These are phyloP conservation scores for Pachysandra terminalis DNA, from an alignment of 164 flowering plant genomes.

Conservation along the genomic window DNA sequence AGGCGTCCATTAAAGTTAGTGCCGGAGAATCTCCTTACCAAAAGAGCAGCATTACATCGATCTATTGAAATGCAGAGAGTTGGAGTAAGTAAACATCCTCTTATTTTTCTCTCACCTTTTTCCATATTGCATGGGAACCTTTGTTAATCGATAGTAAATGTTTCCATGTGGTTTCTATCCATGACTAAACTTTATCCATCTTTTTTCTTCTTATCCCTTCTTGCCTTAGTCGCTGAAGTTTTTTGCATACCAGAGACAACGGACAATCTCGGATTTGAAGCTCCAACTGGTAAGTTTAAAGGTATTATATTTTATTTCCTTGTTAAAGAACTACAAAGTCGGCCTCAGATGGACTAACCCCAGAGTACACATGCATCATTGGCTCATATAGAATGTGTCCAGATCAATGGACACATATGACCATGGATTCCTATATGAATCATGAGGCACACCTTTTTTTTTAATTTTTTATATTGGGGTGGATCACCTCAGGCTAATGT, in stretches of 20 bases:
- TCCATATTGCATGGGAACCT: neutral
- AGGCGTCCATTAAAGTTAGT: constrained; percentile 49
- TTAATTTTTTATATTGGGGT: too few species aligned
- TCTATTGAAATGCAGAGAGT: constrained; percentile 82
- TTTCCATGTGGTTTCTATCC: neutral
- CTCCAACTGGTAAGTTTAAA: constrained; percentile 48
- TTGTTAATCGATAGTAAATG: neutral
- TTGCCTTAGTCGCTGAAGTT: constrained; percentile 64
- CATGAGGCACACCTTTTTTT: neutral
- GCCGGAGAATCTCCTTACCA: constrained; percentile 52
- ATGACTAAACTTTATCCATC: neutral
- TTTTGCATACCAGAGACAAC: constrained; percentile 62
- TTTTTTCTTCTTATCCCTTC: constrained; percentile 4
- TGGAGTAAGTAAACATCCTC: constrained; percentile 57
- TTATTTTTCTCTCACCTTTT: constrained; percentile 1
- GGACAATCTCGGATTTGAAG: constrained; percentile 45
- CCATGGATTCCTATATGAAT: neutral
- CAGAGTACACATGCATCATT: neutral
- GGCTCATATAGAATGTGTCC: neutral
- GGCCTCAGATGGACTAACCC: neutral
- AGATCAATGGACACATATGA: neutral
- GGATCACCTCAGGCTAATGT: neutral
- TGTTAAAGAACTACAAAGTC: neutral
- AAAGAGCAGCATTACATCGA: constrained; percentile 61
- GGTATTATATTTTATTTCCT: constrained; percentile 3